Conservation (phyloP, 2,329 filamentous ascomycete genomes). For the Fusarium torulosum region DNA sequence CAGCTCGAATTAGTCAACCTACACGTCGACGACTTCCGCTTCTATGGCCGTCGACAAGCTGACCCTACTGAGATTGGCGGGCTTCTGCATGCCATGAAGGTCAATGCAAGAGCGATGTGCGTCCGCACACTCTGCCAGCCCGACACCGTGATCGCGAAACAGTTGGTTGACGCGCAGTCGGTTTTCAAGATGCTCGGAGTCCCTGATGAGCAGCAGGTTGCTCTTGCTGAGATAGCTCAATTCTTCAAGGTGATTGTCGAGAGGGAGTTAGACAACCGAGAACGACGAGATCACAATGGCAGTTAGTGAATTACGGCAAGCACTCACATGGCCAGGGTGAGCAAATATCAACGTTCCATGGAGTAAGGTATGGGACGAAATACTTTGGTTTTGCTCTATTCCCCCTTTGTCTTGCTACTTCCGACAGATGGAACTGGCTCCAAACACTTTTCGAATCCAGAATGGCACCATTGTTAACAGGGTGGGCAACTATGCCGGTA, state of each 20-base stretch:
- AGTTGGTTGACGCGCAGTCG: slow-evolving; percentile 65
- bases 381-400: neutral
- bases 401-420: neutral
- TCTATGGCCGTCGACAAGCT: slow-evolving; percentile 63
- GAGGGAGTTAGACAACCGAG: slow-evolving; percentile 55
- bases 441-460: neutral
- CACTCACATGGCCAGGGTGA: slow-evolving; percentile 13
- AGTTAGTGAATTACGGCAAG: slow-evolving; percentile 12
- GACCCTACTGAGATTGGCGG: slow-evolving; percentile 59
- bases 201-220: slow-evolving; percentile 58
- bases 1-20: slow-evolving; percentile 67
- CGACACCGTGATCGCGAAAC: slow-evolving; percentile 69
- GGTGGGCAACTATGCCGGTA: neutral
- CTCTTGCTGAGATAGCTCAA: slow-evolving; percentile 63
- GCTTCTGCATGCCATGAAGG: slow-evolving; percentile 65
- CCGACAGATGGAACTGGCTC: neutral
- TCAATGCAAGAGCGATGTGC: slow-evolving; percentile 65
- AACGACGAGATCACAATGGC: slow-evolving; percentile 42
- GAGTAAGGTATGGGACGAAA: slow-evolving; percentile 2
- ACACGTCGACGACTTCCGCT: slow-evolving; percentile 66
- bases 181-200: slow-evolving; percentile 64
- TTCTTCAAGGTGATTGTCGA: slow-evolving; percentile 68
- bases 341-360: slow-evolving; percentile 20
- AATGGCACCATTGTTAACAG: neutral
- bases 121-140: slow-evolving; percentile 70